A percentile compares a stretch with the other conserved stretches of the same genome.
Conservation (phyloP, 306 rosid species). For the Carpinus fangiana region DNA sequence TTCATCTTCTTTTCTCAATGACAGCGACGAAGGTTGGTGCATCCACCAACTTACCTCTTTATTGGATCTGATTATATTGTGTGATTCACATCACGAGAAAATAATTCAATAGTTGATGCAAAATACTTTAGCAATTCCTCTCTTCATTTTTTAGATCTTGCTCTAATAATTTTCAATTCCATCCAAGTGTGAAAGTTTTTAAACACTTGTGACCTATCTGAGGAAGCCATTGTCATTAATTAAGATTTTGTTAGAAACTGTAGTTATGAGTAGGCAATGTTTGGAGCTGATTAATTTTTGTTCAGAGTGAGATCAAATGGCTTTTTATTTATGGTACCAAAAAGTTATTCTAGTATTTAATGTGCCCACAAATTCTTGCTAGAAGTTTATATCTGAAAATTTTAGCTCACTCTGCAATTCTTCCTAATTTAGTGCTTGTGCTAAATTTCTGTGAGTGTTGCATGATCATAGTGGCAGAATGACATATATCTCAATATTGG, state of each 20-base stretch:
- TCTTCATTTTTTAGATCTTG: neutral
- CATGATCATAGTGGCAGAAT: slow-evolving; percentile 6
- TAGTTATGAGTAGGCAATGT: neutral
- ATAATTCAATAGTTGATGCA: neutral
- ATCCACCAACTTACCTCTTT: neutral
- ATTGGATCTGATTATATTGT: neutral
- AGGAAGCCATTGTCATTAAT: neutral
- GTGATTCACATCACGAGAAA: neutral
- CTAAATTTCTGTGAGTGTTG: slow-evolving; percentile 16
- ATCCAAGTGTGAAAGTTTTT: neutral
- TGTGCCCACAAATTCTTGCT: slow-evolving; percentile 7
- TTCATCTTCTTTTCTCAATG: slow-evolving; percentile 7
- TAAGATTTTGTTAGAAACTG: neutral
- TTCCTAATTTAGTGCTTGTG: slow-evolving; percentile 1
- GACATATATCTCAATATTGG: slow-evolving; percentile 3
- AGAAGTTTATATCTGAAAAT: slow-evolving; percentile 12
- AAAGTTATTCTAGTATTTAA: neutral
- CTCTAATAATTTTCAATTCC: neutral
- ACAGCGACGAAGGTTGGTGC: neutral
- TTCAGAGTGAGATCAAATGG: neutral
- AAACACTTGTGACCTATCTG: neutral
- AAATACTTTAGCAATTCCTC: neutral
- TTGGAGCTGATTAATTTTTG: neutral
- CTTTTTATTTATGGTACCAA: neutral
- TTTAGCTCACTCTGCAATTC: neutral